Base-by-base conservation (phyloP, 495 filamentous ascomycete species). In the Gamarada debralockiae region DNA sequence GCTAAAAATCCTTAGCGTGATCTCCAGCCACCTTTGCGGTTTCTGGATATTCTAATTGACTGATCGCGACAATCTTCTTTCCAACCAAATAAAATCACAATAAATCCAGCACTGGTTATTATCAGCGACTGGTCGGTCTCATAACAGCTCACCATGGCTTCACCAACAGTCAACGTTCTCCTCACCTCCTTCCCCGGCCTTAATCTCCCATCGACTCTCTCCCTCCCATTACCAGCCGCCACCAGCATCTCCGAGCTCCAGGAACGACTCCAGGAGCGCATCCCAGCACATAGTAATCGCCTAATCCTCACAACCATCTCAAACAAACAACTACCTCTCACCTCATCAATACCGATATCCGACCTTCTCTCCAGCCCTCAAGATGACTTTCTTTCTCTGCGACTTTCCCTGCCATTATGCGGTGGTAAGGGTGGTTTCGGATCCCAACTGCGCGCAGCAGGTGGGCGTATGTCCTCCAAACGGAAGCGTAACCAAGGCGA, bases 361-460 rank as follows among this genome's bases (percentile, higher is more conserved):
- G 56, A 70, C 6, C 67, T 78, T 41, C 74, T 83, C 15, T 69
- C 73, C 44, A 59, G 55, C 33, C 51, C 63, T n/a, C 47, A 74
- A 54, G 78, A 82, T 74, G 74, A 73, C 52, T 82, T 97, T 57
- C 77, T 98, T 48, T 82, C 90, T 2, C 79, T 97, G 9, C 89
- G 90, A 40, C 79, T 97, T 22, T 82, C 82, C 14, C 72, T 82
- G 6, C 73, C 86, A 9, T 71, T 96, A 34, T 84, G 82, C 60
- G 93, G 93, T 64, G 93, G 93, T 60, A 98, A 98, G 65, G 93
- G 93, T 66, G 93, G 93, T 50, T 98, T 98, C 69, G 93, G 93
- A 57, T 96, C 91, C 5, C 95, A 97, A 68, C 84, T 98, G 23
- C 90, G 93, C 65, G 93, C 93, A 3, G 93, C 93, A 13, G 93